Base-by-base conservation (phyloP, 805 yeast genomes). In the Saturnispora dispora region DNA sequence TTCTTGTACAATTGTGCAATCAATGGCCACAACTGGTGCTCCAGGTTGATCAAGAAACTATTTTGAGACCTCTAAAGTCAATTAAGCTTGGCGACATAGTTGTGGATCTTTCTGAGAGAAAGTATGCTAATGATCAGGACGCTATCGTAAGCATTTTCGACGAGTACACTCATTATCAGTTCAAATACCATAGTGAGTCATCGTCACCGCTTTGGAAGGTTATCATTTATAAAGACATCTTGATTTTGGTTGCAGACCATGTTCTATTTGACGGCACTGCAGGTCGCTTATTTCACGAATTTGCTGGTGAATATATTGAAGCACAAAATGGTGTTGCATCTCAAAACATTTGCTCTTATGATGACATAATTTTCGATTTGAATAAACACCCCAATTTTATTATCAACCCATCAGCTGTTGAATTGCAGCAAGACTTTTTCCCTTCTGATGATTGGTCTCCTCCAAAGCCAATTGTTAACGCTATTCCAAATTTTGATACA, bases 131-230 rank as follows among this genome's bases (percentile, higher is more conserved):
- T 15, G 37, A 47, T n/a, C 28, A 39, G 8, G 39, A 39, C 7
- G 50, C 45, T 11, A 28, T 51, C 11, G 8, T 15, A 5, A 40
- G 40, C 6, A 44, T 50, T 3, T 40, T 50, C 10, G 22, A 22
- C 11, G 46, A 50, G 28, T 55, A 47, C 30, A 48, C 48, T 7
- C 25, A 22, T 15, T 43, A 25, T 15, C 42, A 47, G 20, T 55
- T 55, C 18, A 9, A 45, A 20, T 47, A 20, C 33, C 18, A 41
- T 10, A 36, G n/a, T 28, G 33, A 15, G 4, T 37, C 43, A 22
- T 53, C 57, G 35, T 37, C 43, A 17, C 55, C 57, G 36, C 30
- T 55, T 2, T 55, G 55, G 52, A 50, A 46, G 17, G 39, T 55
- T 2, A 18, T 51, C 4, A 43, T 48, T 23, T 42, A 32, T 4